Conservation (phyloP, 2,329 filamentous ascomycete species). For the Trichoderma endophyticum region DNA sequence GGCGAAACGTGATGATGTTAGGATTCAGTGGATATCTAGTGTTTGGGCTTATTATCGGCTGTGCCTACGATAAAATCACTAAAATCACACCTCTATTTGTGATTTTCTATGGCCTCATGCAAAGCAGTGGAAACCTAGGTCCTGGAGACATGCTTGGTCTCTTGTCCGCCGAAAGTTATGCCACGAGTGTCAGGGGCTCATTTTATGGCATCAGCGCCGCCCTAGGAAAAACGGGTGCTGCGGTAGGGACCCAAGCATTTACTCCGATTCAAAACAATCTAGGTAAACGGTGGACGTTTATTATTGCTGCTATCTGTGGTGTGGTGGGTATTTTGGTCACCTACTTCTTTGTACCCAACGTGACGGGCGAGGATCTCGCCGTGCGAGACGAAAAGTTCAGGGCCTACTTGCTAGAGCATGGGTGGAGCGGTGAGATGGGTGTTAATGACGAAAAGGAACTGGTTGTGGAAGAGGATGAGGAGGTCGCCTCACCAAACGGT, state of each 20-base stretch:
- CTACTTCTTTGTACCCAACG: slow-evolving; percentile 45
- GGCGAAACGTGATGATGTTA: slow-evolving; percentile 49
- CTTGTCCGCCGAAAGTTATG: slow-evolving; percentile 49
- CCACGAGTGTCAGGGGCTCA: slow-evolving; percentile 50
- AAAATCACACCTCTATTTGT: slow-evolving; percentile 50
- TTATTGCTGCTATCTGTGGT: slow-evolving; percentile 50
- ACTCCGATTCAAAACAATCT: slow-evolving; percentile 44
- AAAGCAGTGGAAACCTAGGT: slow-evolving; percentile 47
- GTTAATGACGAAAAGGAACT: slow-evolving; percentile 24
- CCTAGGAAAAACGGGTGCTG: slow-evolving; percentile 50
- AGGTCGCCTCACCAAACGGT: background rate
- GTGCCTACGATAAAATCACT: slow-evolving; percentile 45
- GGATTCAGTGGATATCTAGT: slow-evolving; percentile 49
- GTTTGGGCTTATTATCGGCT: slow-evolving; percentile 51
- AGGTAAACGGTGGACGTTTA: slow-evolving; percentile 50
- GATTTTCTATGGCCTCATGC: slow-evolving; percentile 51
- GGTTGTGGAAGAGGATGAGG: slow-evolving; percentile 22
- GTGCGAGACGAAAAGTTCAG: slow-evolving; percentile 43
- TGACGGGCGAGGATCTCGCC: slow-evolving; percentile 44
- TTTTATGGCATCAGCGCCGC: slow-evolving; percentile 52
- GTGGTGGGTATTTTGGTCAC: slow-evolving; percentile 46
- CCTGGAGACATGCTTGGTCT: slow-evolving; percentile 51
- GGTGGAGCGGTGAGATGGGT: slow-evolving; percentile 46
- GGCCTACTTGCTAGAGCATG: slow-evolving; percentile 41
- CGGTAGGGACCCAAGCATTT: slow-evolving; percentile 50